Conservation (phyloP, 768 basidiomycete species). For the Mycena pura region DNA sequence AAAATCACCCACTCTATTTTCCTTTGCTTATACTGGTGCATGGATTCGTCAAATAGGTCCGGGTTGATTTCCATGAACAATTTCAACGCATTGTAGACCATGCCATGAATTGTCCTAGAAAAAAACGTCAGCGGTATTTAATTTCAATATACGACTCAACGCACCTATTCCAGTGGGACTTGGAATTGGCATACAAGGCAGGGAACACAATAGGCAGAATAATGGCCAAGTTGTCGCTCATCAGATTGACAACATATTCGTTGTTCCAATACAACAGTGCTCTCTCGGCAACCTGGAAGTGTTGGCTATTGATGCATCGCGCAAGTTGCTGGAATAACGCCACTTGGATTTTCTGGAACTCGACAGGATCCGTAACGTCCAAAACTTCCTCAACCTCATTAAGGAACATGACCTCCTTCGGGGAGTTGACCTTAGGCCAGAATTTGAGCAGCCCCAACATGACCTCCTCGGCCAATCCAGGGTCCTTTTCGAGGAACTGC, state of each 20-base stretch:
- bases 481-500: constrained; percentile 97
- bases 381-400: constrained; percentile 99
- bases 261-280: constrained; percentile 99
- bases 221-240: constrained; percentile 91
- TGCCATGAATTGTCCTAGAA: constrained; percentile 93
- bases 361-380: constrained; percentile 95
- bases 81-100: constrained; percentile 99
- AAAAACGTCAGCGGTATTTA: constrained; percentile 14
- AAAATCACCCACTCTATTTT: constrained; percentile 73
- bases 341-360: constrained; percentile 96
- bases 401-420: constrained; percentile 99
- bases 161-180: constrained; percentile 98
- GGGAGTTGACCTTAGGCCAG: constrained; percentile 99
- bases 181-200: constrained; percentile 93
- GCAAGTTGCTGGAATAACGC: constrained; percentile 93
- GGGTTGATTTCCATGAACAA: constrained; percentile 99
- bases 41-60: constrained; percentile 91
- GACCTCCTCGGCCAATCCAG: constrained; percentile 91
- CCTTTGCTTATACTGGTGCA: constrained; percentile 91
- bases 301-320: constrained; percentile 97
- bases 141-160: constrained; percentile 34
- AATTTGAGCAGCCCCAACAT: constrained; percentile 94
- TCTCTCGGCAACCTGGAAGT: constrained; percentile 99
- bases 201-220: constrained; percentile 98
- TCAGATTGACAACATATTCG: constrained; percentile 98